A percentile compares a stretch with the other conserved stretches of the same genome.
Conservation (phyloP, 1,284 basidiomycete genomes). For the Ceratobasidium papillatum region DNA sequence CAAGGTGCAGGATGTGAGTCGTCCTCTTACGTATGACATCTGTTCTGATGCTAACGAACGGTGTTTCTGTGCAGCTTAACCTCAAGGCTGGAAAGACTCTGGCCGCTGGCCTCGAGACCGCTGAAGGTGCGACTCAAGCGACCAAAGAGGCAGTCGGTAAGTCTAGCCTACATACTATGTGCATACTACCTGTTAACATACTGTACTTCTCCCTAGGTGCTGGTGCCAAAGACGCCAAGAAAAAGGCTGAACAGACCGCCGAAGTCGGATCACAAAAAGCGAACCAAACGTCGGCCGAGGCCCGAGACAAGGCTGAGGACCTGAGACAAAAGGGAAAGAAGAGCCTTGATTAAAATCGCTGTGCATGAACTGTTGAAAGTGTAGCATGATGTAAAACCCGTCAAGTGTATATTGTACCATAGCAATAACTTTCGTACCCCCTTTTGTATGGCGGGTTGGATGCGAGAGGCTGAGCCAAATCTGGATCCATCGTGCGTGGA, state of each 20-base stretch:
- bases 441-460: too few relatives aligned
- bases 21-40: background rate
- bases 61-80: slow-evolving; percentile 27
- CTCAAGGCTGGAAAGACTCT: slow-evolving; percentile 40
- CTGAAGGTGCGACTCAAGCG: slow-evolving; percentile 21
- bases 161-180: background rate
- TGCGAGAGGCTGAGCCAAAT: background rate
- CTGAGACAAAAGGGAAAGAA: slow-evolving; percentile 24
- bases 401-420: slow-evolving; percentile 16
- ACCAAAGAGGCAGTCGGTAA: slow-evolving; percentile 39
- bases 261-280: slow-evolving; percentile 29
- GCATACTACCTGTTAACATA: background rate
- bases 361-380: background rate
- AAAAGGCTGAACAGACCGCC: slow-evolving; percentile 28
- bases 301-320: slow-evolving; percentile 31
- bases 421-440: background rate
- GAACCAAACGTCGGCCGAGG: slow-evolving; percentile 37
- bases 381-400: background rate
- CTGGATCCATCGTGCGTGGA: too few relatives aligned
- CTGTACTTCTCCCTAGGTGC: background rate
- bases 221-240: slow-evolving; percentile 25
- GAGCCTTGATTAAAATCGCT: background rate
- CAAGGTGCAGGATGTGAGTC: slow-evolving; percentile 30
- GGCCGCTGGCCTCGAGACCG: slow-evolving; percentile 38
- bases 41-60: background rate